Conservation (phyloP, 2,329 filamentous ascomycete genomes). For the Exophiala mesophila region DNA sequence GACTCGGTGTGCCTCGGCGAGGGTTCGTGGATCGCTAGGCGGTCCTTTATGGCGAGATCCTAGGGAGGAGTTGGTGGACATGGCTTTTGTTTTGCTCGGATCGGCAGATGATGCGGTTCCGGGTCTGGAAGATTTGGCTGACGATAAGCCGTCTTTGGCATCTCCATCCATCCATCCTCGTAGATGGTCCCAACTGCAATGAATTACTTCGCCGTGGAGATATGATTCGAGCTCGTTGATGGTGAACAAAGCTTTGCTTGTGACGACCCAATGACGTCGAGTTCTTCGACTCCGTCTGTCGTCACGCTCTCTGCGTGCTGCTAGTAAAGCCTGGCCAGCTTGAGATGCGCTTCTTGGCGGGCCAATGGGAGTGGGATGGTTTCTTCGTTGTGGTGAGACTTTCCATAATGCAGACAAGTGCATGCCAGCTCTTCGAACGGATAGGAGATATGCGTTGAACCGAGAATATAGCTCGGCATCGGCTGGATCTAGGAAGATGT, state of each 20-base stretch:
- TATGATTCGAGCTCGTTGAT: constrained; percentile 82
- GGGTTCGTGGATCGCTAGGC: constrained; percentile 67
- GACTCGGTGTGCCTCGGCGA: constrained; percentile 71
- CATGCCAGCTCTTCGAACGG: constrained; percentile 79
- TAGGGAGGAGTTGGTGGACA: background rate
- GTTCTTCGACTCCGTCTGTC: constrained; percentile 61
- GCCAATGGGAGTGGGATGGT: constrained; percentile 66
- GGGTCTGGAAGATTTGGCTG: constrained; percentile 33
- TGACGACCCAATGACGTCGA: constrained; percentile 84
- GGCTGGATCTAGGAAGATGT: constrained; percentile 73
- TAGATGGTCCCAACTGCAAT: constrained; percentile 75
- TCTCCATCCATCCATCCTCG: constrained; percentile 63
- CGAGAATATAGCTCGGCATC: constrained; percentile 76
- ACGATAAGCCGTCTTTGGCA: constrained; percentile 27
- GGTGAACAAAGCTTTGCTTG: constrained; percentile 81
- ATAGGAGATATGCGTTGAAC: constrained; percentile 83
- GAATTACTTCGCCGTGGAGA: constrained; percentile 83
- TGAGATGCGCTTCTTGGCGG: constrained; percentile 59
- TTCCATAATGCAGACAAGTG: constrained; percentile 84
- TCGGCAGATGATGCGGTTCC: constrained; percentile 30
- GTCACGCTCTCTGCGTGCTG: constrained; percentile 59
- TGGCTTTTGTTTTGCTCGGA: constrained; percentile 10
- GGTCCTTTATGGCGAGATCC: background rate
- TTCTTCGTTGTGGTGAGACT: constrained; percentile 69
- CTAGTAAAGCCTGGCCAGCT: constrained; percentile 57